Conservation (phyloP, 1,139 yeast species). For the Arxiozyma bovina region DNA sequence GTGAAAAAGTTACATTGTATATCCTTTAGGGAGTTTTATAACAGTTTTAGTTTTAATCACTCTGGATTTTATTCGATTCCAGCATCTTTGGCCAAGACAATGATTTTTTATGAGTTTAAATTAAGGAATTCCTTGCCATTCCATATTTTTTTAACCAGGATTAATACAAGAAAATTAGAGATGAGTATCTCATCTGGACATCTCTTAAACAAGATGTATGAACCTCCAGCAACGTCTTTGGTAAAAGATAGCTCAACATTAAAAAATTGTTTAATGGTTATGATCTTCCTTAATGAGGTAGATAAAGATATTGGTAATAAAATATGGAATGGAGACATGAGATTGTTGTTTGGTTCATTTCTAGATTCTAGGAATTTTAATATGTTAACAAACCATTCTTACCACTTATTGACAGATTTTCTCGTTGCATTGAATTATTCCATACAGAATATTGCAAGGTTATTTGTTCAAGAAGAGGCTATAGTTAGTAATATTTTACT, state of each 20-base stretch:
- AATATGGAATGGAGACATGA: conserved; percentile 19
- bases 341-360: conserved; percentile 18
- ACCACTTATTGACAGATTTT: conserved; percentile 24
- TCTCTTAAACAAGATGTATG: background rate
- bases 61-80: conserved; percentile 26
- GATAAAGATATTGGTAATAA: conserved; percentile 20
- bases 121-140: conserved; percentile 16
- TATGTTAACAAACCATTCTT: conserved; percentile 23
- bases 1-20: conserved; percentile 16
- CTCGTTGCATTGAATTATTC: conserved; percentile 28
- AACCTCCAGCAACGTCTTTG: conserved; percentile 6
- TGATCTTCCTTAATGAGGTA: conserved; percentile 21
- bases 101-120: conserved; percentile 27
- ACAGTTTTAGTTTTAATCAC: conserved; percentile 26
- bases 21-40: conserved; percentile 23
- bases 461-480: conserved; percentile 11
- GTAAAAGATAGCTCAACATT: conserved; percentile 18
- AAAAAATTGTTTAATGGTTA: conserved; percentile 27
- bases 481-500: conserved; percentile 11
- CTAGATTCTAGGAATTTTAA: conserved; percentile 19
- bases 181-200: conserved; percentile 15
- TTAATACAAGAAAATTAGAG: conserved; percentile 26
- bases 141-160: conserved; percentile 26
- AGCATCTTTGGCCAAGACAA: conserved; percentile 20
- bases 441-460: conserved; percentile 24